Evolutionary conservation across 345 rosid genomes (phyloP).

Genomic region (Boechera stricta): DNA sequence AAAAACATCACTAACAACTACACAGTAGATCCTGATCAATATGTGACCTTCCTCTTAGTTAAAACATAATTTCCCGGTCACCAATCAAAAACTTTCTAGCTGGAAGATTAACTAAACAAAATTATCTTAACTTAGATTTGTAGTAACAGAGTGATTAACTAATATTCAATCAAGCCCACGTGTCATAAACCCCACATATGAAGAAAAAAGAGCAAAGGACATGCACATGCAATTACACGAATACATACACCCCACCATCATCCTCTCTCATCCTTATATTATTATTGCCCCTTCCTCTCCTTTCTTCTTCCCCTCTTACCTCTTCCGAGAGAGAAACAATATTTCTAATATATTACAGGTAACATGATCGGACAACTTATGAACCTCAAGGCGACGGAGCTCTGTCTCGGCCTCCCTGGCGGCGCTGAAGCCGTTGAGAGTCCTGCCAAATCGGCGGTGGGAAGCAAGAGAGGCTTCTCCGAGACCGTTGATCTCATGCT

Average conservation of each 20-base stretch:
- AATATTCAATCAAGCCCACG: constrained; percentile 42
- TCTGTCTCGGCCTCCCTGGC: constrained; percentile 81
- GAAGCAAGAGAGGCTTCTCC: constrained; percentile 73
- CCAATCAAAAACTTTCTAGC: constrained; percentile 1
- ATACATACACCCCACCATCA: constrained; percentile 40
- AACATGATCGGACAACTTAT: constrained; percentile 51
- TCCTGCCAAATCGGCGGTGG: constrained; percentile 37
- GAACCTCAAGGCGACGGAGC: constrained; percentile 73
- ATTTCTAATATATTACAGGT: neutral
- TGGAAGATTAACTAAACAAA: constrained; percentile 17
- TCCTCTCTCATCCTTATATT: constrained; percentile 37
- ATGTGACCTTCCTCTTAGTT: neutral
- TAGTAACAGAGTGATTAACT: constrained; percentile 8
- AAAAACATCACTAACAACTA: neutral
- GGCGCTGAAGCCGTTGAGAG: constrained; percentile 36
- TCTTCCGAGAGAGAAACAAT: constrained; percentile 31
- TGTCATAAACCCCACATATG: constrained; percentile 42
- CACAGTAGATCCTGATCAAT: neutral
- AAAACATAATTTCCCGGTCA: neutral
- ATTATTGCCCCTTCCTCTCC: constrained; percentile 36
- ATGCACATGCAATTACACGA: constrained; percentile 45
- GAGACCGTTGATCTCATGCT: constrained; percentile 81
- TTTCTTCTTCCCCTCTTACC: constrained; percentile 43
- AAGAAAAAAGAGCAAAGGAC: constrained; percentile 34
- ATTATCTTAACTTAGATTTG: neutral